These are phyloP conservation scores for Starmera quercuum DNA, from an alignment of 805 yeast species.

Conservation along the genomic window DNA sequence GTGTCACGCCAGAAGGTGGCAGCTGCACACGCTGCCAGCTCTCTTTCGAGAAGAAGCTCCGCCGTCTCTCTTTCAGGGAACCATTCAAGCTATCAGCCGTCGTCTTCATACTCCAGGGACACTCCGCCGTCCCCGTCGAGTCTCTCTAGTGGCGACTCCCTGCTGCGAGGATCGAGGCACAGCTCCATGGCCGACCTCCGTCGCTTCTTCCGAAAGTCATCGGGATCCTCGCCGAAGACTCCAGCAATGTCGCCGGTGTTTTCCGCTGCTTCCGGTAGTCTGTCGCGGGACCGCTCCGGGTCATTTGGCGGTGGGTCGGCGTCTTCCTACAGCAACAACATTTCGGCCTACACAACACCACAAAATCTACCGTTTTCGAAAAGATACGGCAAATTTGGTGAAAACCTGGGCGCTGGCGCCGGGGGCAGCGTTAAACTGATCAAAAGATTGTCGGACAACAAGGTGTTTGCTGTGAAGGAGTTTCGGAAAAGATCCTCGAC, in stretches of 20 bases:
- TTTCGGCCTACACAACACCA: conserved; percentile 30
- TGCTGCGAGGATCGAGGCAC: conserved; percentile 43
- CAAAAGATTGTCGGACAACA: conserved; percentile 54
- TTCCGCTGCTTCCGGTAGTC: conserved; percentile 13
- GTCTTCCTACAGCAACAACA: conserved; percentile 30
- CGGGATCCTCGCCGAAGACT: conserved; percentile 18
- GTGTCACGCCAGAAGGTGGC: conserved; percentile 70
- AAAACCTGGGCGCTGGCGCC: conserved; percentile 88
- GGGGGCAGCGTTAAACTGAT: conserved; percentile 85
- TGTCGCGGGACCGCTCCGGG: conserved; percentile 16
- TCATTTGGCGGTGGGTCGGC: no score
- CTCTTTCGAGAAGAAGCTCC: conserved; percentile 27
- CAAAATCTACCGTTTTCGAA: conserved; percentile 53
- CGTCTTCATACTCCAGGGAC: conserved; percentile 4
- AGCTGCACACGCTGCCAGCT: conserved; percentile 15
- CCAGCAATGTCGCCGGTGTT: conserved; percentile 12
- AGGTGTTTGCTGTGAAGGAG: conserved; percentile 87
- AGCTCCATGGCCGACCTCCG: conserved; percentile 75
- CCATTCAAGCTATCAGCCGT: conserved; percentile 15
- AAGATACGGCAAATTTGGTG: conserved; percentile 76
- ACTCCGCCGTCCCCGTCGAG: conserved; percentile 20
- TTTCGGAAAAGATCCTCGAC: conserved; percentile 68
- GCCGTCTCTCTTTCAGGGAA: conserved; percentile 20
- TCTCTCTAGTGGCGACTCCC: conserved; percentile 17
- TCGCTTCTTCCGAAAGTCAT: conserved; percentile 54